A percentile compares a stretch with the other conserved stretches of the same genome.
Conservation (phyloP, 2,329 filamentous ascomycete species). For the Trichoderma hamatum region DNA sequence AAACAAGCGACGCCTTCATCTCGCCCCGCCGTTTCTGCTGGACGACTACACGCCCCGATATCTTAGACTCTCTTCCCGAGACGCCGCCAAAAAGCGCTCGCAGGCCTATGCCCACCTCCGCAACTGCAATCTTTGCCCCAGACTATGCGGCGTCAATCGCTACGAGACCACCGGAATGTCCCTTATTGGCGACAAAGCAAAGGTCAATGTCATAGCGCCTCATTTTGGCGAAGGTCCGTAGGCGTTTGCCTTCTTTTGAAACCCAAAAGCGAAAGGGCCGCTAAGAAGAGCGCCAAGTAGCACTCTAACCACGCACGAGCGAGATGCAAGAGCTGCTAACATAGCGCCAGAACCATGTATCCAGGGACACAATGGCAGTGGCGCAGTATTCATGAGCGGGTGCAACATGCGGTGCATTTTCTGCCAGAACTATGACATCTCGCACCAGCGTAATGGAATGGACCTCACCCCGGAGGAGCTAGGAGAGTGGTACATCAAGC, state of each 20-base stretch:
- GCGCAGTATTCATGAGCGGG: constrained; percentile 79
- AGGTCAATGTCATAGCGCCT: constrained; percentile 82
- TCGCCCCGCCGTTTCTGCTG: constrained; percentile 69
- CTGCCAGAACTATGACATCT: constrained; percentile 83
- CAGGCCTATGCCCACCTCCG: constrained; percentile 73
- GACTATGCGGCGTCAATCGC: constrained; percentile 78
- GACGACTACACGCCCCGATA: constrained; percentile 76
- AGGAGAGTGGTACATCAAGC: constrained; percentile 79
- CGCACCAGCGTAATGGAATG: constrained; percentile 79
- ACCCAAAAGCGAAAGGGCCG: background rate
- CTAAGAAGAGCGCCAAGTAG: background rate
- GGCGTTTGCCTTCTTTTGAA: constrained; percentile 10
- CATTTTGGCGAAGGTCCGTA: constrained; percentile 75
- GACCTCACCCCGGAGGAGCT: constrained; percentile 78
- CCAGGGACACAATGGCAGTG: constrained; percentile 79
- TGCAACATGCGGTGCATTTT: constrained; percentile 74
- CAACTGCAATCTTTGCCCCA: constrained; percentile 81
- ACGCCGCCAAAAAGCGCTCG: constrained; percentile 73
- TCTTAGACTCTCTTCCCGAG: constrained; percentile 65
- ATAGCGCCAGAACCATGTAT: constrained; percentile 69
- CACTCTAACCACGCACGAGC: background rate
- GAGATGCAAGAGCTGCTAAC: constrained; percentile 2
- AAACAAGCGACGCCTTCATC: constrained; percentile 46
- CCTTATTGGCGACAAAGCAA: constrained; percentile 73
- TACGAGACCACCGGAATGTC: constrained; percentile 78